These are phyloP conservation scores for Mucuna pruriens DNA, from an alignment of 306 rosid species.

Conservation along the genomic window DNA sequence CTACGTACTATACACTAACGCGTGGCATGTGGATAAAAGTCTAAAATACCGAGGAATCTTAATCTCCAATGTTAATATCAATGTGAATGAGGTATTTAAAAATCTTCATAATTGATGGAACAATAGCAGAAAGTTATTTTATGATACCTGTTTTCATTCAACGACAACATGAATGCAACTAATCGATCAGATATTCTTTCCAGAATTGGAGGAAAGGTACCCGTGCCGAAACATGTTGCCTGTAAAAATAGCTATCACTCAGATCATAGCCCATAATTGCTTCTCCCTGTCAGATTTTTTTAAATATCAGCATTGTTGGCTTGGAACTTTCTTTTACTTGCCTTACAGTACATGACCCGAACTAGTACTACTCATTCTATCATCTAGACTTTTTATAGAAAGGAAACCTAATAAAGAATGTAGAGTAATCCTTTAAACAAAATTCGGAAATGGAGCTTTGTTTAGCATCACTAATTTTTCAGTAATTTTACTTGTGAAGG, in stretches of 20 bases:
- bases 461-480: too few species aligned
- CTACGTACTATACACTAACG: not conserved
- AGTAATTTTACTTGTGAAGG: too few species aligned
- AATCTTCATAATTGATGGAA: constrained; percentile 33
- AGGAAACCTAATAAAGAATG: not conserved
- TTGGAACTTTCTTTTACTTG: constrained; percentile 2
- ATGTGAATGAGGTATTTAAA: constrained; percentile 13
- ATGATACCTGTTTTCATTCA: constrained; percentile 33
- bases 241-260: constrained; percentile 26
- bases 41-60: constrained; percentile 23
- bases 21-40: constrained; percentile 28
- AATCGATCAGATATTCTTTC: constrained; percentile 26
- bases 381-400: not conserved
- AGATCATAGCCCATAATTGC: not conserved
- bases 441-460: not conserved
- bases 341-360: not conserved
- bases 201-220: not conserved
- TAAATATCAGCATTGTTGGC: not conserved
- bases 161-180: constrained; percentile 22
- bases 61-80: constrained; percentile 19
- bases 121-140: constrained; percentile 19
- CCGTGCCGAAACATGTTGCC: constrained; percentile 19
- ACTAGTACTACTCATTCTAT: not conserved
- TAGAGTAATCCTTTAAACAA: not conserved
- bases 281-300: not conserved